Conservation (phyloP, 805 yeast species). For the baker's yeast (Saccharomyces cerevisiae) region DNA sequence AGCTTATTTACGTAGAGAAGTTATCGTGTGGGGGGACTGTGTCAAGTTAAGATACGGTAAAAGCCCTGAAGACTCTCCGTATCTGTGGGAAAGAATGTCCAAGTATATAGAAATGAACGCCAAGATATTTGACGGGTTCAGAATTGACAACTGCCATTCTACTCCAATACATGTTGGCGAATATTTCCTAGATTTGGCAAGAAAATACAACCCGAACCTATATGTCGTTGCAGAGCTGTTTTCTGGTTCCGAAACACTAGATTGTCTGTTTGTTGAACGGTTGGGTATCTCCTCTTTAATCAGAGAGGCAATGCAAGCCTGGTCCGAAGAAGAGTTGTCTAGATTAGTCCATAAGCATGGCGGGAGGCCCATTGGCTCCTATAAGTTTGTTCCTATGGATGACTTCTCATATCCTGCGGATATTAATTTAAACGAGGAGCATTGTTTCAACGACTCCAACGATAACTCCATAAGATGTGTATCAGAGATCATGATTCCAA, state of each 20-base stretch:
- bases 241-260: conserved; percentile 87
- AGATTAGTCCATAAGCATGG: conserved; percentile 85
- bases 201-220: conserved; percentile 72
- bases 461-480: conserved; percentile 25
- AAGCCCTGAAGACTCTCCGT: conserved; percentile 74
- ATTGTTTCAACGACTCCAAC: conserved; percentile 9
- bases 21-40: conserved; percentile 96
- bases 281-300: conserved; percentile 82
- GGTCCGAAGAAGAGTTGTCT: conserved; percentile 80
- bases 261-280: conserved; percentile 81
- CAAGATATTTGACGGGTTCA: conserved; percentile 68
- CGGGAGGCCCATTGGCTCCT: conserved; percentile 91
- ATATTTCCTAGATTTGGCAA: conserved; percentile 76
- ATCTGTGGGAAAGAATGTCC: conserved; percentile 81
- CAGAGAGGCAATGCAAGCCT: conserved; percentile 96
- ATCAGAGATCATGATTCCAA: conserved; percentile 64
- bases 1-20: conserved; percentile 84
- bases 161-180: conserved; percentile 95
- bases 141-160: conserved; percentile 93
- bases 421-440: conserved; percentile 32
- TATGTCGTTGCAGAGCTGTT: conserved; percentile 93
- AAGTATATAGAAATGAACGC: conserved; percentile 69
- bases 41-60: conserved; percentile 83
- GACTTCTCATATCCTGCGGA: conserved; percentile 60
- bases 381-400: conserved; percentile 70